Conservation (phyloP, 257 asterid genomes). For the Ocimum tenuiflorum region DNA sequence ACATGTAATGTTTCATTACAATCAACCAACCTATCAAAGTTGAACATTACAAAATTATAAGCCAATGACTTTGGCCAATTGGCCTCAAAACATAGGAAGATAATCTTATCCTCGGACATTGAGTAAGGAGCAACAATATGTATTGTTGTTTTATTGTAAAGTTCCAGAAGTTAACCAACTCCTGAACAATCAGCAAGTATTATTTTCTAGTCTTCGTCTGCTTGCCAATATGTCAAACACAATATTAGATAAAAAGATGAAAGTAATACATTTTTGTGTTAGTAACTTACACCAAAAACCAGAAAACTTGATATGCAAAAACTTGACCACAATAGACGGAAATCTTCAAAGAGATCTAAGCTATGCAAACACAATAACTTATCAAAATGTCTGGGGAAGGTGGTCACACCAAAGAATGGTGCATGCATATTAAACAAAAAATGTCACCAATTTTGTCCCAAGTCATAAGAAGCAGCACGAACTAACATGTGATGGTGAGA, state of each 20-base stretch:
- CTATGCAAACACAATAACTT: neutral
- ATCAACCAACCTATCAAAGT: constrained; percentile 14
- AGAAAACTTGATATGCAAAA: neutral
- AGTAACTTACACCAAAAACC: neutral
- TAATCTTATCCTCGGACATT: constrained; percentile 6
- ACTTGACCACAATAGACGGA: constrained; percentile 7
- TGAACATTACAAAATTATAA: neutral
- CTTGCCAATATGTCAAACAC: constrained; percentile 13
- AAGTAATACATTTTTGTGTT: no score
- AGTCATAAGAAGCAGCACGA: constrained; percentile 27
- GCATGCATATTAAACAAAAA: constrained; percentile 19
- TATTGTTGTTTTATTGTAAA: neutral
- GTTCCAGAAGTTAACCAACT: constrained; percentile 9
- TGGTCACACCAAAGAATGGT: constrained; percentile 13
- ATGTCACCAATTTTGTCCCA: constrained; percentile 11
- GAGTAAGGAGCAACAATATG: neutral
- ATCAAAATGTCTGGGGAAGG: neutral
- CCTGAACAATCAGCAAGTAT: neutral
- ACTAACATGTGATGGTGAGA: constrained; percentile 89
- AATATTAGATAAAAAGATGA: no score
- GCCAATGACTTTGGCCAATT: neutral
- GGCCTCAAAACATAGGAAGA: neutral
- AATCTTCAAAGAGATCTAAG: neutral
- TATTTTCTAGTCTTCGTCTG: constrained; percentile 11
- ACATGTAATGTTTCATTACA: constrained; percentile 8